A percentile compares a stretch with the other conserved stretches of the same genome.
Evolutionary conservation across 1,139 yeast genomes (phyloP).

Genomic region (Kurtzmaniella quercitrusa): DNA sequence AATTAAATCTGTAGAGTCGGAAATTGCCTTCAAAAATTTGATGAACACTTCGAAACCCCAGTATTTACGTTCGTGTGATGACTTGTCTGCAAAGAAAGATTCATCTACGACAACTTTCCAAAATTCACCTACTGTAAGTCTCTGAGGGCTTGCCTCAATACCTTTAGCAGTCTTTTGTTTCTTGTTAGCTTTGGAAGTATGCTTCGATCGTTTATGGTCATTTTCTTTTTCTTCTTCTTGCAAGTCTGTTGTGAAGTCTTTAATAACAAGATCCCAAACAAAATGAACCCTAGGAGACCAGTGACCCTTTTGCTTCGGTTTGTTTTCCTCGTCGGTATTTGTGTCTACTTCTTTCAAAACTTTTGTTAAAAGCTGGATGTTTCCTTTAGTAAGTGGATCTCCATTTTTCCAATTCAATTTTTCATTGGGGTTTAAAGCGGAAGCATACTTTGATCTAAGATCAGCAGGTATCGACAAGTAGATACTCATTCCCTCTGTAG

Average conservation of each 20-base stretch:
- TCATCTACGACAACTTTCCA: slow-evolving; percentile 83
- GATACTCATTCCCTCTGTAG: slow-evolving; percentile 80
- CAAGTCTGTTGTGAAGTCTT: slow-evolving; percentile 27
- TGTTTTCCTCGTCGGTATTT: slow-evolving; percentile 26
- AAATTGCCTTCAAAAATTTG: slow-evolving; percentile 34
- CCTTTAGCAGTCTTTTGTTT: slow-evolving; percentile 16
- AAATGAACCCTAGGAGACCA: slow-evolving; percentile 83
- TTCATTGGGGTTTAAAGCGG: slow-evolving; percentile 19
- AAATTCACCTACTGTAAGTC: slow-evolving; percentile 58
- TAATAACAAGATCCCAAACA: slow-evolving; percentile 72
- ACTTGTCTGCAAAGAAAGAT: slow-evolving; percentile 65
- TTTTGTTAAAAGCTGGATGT: slow-evolving; percentile 55
- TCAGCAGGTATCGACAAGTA: slow-evolving; percentile 48
- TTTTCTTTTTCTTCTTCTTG: slow-evolving; percentile 16
- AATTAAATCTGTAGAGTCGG: slow-evolving; percentile 30
- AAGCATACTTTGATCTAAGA: slow-evolving; percentile 22
- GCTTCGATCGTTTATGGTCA: slow-evolving; percentile 8
- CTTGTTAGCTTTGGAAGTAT: slow-evolving; percentile 21
- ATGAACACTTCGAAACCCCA: slow-evolving; percentile 79
- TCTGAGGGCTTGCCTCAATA: slow-evolving; percentile 24
- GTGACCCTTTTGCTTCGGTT: slow-evolving; percentile 50
- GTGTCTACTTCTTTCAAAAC: slow-evolving; percentile 59
- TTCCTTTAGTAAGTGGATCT: slow-evolving; percentile 71
- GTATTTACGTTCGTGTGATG: slow-evolving; percentile 83
- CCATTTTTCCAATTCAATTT: slow-evolving; percentile 60